A percentile compares a stretch with the other conserved stretches of the same genome.
phyloP scores from a whole-genome alignment of 2,329 filamentous ascomycete genomes.

The Drechmeria coniospora region DNA sequence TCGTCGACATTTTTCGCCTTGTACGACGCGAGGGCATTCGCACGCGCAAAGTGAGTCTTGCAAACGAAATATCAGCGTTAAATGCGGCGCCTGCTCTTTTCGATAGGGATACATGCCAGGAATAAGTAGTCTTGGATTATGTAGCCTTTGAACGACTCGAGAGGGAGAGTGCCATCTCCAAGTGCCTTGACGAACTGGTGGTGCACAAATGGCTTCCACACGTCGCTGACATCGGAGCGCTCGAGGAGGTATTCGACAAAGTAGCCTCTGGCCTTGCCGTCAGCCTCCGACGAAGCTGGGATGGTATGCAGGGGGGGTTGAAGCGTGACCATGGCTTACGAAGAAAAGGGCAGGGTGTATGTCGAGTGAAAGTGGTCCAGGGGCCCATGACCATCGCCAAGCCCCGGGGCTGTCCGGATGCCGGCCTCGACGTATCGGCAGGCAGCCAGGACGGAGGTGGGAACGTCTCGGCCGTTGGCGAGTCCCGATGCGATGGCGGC shows the following conservation, averaged over 20 bases:
- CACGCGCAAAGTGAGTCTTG: conserved; percentile 76
- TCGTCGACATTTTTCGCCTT: conserved; percentile 63
- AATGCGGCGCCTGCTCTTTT: not conserved
- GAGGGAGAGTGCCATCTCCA: conserved; percentile 57
- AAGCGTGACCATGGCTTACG: conserved; percentile 23
- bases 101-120: conserved; percentile 36
- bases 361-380: conserved; percentile 67
- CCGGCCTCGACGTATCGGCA: conserved; percentile 58
- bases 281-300: not conserved
- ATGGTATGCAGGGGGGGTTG: not conserved
- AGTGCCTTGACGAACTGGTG: conserved; percentile 72
- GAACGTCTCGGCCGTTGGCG: conserved; percentile 39
- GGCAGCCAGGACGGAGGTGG: conserved; percentile 48
- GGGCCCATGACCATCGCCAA: conserved; percentile 55
- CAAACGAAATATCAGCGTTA: not conserved
- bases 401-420: conserved; percentile 46
- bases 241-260: conserved; percentile 76
- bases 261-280: too few relatives aligned
- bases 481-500: conserved; percentile 65
- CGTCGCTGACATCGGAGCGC: conserved; percentile 53
- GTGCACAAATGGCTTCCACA: conserved; percentile 64
- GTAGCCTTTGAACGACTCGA: conserved; percentile 73
- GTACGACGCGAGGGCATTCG: conserved; percentile 72
- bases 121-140: conserved; percentile 89
- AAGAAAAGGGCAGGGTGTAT: conserved; percentile 51